Conservation (phyloP, 495 filamentous ascomycete species). For the Neurospora cerealis region DNA sequence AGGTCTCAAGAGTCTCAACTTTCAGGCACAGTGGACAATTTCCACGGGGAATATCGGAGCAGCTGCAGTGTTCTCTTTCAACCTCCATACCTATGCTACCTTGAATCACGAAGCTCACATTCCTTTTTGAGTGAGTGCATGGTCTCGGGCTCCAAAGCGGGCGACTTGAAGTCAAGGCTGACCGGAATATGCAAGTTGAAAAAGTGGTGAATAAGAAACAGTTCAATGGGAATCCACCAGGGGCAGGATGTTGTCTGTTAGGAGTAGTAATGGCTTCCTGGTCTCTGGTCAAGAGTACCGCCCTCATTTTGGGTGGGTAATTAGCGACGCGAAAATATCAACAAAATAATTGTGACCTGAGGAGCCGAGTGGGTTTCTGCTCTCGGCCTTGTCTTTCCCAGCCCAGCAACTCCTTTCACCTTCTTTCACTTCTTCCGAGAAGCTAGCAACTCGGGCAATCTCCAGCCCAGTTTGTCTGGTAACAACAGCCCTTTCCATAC, state of each 20-base stretch:
- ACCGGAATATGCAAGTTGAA: background rate
- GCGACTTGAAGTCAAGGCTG: background rate
- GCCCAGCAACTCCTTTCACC: background rate
- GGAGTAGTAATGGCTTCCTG: background rate
- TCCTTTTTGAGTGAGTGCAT: background rate
- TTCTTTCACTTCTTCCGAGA: background rate
- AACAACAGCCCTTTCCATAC: background rate
- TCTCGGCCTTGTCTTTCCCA: background rate
- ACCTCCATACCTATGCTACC: background rate
- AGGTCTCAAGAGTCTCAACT: background rate
- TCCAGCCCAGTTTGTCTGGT: background rate
- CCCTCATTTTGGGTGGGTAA: background rate
- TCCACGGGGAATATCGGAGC: background rate
- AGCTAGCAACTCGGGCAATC: background rate
- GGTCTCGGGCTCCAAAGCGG: background rate
- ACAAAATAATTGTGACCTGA: background rate
- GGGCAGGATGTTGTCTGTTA: background rate
- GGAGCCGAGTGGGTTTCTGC: background rate
- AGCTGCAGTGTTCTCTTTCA: background rate
- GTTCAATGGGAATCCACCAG: background rate
- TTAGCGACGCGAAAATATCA: background rate
- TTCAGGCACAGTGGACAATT: background rate
- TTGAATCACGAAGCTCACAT: background rate
- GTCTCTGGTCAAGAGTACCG: background rate
- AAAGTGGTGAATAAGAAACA: background rate